Conservation (phyloP, 306 rosid genomes). For the Acacia melanoxylon region DNA sequence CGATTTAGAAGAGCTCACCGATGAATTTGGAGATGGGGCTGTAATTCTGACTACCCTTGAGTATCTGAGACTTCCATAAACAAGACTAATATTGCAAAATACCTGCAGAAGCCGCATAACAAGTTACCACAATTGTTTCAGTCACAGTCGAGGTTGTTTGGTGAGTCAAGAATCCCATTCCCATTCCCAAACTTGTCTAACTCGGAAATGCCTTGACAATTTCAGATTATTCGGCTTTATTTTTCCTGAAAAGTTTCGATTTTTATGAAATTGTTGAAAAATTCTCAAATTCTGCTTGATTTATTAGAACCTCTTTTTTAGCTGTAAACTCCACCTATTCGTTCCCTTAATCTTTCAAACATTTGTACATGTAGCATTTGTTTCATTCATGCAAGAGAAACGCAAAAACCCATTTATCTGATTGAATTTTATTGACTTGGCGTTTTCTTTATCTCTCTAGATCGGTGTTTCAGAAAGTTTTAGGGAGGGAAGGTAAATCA, state of each 20-base stretch:
- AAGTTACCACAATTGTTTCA: not conserved
- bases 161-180: conserved; percentile 40
- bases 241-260: too few relatives aligned
- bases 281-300: too few relatives aligned
- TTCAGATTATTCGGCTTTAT: conserved; percentile 47
- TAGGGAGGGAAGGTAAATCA: too few relatives aligned
- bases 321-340: conserved; percentile 38
- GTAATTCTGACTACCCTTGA: conserved; percentile 33
- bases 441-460: not conserved
- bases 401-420: too few relatives aligned
- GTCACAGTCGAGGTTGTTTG: conserved; percentile 38
- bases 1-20: too few relatives aligned
- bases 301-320: conserved; percentile 27
- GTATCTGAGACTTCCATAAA: conserved; percentile 41
- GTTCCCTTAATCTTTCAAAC: conserved; percentile 20
- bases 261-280: too few relatives aligned
- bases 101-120: conserved; percentile 19
- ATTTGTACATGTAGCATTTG: not conserved
- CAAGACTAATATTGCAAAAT: conserved; percentile 26
- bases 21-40: conserved; percentile 29
- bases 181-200: conserved; percentile 52
- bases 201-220: conserved; percentile 63
- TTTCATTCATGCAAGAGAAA: not conserved
- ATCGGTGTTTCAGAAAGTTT: not conserved
- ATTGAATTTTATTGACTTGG: too few relatives aligned